Evolutionary conservation across 768 basidiomycete species (phyloP), one percentile per base, ranked within the genome.

Genomic region (Paxillus ammoniavirescens): DNA sequence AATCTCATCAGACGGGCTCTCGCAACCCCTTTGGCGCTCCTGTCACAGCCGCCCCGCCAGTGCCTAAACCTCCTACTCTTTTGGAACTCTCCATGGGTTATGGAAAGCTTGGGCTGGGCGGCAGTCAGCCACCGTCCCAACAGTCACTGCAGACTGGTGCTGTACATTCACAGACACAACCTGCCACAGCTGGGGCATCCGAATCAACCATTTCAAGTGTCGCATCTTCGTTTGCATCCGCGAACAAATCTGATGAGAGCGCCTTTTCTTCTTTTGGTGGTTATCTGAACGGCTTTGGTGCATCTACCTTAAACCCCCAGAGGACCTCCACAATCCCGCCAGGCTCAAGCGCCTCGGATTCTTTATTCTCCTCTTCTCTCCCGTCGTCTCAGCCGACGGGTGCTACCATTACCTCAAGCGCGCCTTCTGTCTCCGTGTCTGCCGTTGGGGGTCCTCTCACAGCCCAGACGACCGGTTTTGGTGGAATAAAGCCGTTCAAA

Each of bases 11-110:
- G 67, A 99, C 97, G 3, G 96, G 97, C 26, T 91, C 92, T 7
- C 86, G 84, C 60, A 99, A 99, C 77, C 97, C 97, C 3, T 99
- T 99, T 58, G 95, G 93, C 6, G 81, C 83, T 30, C 82, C 90
- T 4, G 75, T 80, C 5, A 77, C 79, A 8, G 73, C 82, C 21
- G 72, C 75, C 14, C 81, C 85, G 1, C 84, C 89, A 14, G 75
- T 90, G 26, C 89, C 91, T 1, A 89, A 86, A 66, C 81, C 77
- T 28, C 91, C 89, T 9, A 93, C 91, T 2, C 73, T 98, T 63
- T 82, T 89, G 71, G 89, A 97, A 64, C 72, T 98, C 13, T 80
- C 86, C 3, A 80, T 79, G 73, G 80, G 82, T 9, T 58, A 70
- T 15, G 73, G 71, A 42, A 65, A 56, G 41, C 35, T 48, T n/a